Conservation (phyloP, 805 yeast species). For the Lachancea mirantina region DNA sequence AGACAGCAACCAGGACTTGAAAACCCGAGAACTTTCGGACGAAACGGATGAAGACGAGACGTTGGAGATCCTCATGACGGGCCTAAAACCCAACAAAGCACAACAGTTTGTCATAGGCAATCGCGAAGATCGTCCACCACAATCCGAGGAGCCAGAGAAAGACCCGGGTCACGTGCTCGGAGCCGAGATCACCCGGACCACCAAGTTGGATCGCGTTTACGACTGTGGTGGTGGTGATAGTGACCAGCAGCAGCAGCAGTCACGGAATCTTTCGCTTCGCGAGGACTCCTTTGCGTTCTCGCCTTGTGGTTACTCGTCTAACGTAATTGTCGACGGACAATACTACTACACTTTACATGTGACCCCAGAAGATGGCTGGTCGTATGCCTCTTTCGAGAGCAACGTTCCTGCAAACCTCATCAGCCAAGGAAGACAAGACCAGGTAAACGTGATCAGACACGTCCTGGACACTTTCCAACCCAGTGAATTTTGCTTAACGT, state of each 20-base stretch:
- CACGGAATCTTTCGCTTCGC: too few relatives aligned
- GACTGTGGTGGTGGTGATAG: conserved; percentile 23
- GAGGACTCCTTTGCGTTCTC: conserved; percentile 87
- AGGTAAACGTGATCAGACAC: conserved; percentile 48
- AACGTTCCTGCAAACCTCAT: conserved; percentile 51
- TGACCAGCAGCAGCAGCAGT: conserved; percentile 5
- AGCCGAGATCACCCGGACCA: conserved; percentile 50
- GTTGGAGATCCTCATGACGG: conserved; percentile 87
- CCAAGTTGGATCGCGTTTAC: conserved; percentile 60
- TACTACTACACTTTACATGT: conserved; percentile 83
- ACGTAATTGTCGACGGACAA: conserved; percentile 57
- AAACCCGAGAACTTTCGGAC: conserved; percentile 29
- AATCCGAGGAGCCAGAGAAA: conserved; percentile 15
- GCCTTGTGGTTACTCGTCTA: conserved; percentile 94
- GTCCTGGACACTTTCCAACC: conserved; percentile 68
- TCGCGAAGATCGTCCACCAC: conserved; percentile 32
- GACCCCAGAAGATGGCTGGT: conserved; percentile 91
- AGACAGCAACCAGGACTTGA: conserved; percentile 31
- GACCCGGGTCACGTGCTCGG: conserved; percentile 76
- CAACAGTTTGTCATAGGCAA: conserved; percentile 49
- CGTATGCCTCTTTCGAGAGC: conserved; percentile 93
- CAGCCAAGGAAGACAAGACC: conserved; percentile 33
- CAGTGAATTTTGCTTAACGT: conserved; percentile 58
- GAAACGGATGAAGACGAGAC: conserved; percentile 51
- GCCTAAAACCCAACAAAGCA: conserved; percentile 51